These are phyloP conservation scores for Phytophthora palmivora DNA, from an alignment of 352 stramenopile species.

Conservation along the genomic window DNA sequence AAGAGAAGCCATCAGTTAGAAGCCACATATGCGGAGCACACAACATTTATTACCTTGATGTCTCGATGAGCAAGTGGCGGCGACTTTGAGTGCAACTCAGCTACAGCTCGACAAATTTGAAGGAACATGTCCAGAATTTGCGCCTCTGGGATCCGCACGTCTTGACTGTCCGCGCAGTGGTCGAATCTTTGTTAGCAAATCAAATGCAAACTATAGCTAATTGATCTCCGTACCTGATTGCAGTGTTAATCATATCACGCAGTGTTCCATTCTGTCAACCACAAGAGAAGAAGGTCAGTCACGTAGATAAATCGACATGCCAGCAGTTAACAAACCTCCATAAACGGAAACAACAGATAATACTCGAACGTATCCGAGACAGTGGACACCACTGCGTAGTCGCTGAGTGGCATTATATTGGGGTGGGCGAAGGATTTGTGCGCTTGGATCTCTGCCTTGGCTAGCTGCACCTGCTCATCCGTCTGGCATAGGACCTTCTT, in stretches of 20 bases:
- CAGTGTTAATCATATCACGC: slow-evolving; percentile 83
- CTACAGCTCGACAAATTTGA: slow-evolving; percentile 82
- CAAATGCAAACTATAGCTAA: neutral
- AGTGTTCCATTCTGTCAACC: slow-evolving; percentile 75
- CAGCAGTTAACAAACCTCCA: slow-evolving; percentile 56
- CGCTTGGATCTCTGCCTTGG: slow-evolving; percentile 84
- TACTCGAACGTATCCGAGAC: slow-evolving; percentile 61
- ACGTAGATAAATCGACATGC: neutral
- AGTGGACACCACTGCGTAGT: slow-evolving; percentile 75
- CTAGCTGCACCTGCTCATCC: slow-evolving; percentile 80
- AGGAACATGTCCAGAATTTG: slow-evolving; percentile 86
- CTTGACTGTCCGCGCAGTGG: slow-evolving; percentile 24
- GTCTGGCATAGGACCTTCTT: slow-evolving; percentile 92
- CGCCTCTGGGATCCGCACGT: slow-evolving; percentile 64
- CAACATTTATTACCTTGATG: slow-evolving; percentile 69
- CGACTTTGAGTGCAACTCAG: slow-evolving; percentile 73
- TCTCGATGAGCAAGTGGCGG: slow-evolving; percentile 85
- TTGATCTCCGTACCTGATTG: slow-evolving; percentile 45
- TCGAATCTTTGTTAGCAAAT: neutral
- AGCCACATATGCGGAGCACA: neutral
- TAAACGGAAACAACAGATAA: slow-evolving; percentile 89
- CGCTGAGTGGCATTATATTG: slow-evolving; percentile 86
- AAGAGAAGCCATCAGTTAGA: slow-evolving; percentile 11
- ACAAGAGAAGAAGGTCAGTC: slow-evolving; percentile 16
- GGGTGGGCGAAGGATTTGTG: slow-evolving; percentile 77